phyloP scores from a whole-genome alignment of 768 basidiomycete species.

The Podaxis pistillaris region DNA sequence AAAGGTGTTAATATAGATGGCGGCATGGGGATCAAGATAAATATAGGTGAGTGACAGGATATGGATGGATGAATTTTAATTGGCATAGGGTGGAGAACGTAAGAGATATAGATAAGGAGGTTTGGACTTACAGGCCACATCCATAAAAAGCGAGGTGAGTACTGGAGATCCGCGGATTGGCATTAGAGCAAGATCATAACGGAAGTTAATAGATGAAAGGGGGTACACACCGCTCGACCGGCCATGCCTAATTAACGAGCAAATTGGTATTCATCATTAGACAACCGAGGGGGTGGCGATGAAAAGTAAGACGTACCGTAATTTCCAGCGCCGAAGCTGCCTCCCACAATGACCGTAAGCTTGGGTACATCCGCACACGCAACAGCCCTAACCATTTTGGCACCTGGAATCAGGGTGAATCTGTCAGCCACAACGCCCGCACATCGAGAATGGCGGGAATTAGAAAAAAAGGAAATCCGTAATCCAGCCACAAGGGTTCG shows the following conservation, averaged over 20 bases:
- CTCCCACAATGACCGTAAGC: slow-evolving; percentile 89
- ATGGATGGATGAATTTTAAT: neutral
- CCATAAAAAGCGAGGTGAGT: slow-evolving; percentile 94
- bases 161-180: slow-evolving; percentile 41
- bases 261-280: neutral
- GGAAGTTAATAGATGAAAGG: neutral
- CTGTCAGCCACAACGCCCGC: neutral
- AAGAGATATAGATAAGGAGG: neutral
- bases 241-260: slow-evolving; percentile 68
- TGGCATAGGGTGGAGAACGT: neutral
- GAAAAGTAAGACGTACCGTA: slow-evolving; percentile 57
- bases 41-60: slow-evolving; percentile 4
- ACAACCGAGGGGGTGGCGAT: slow-evolving; percentile 4
- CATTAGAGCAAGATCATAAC: neutral
- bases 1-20: neutral
- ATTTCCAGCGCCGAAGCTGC: slow-evolving; percentile 93
- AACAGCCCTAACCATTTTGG: slow-evolving; percentile 96
- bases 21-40: slow-evolving; percentile 4
- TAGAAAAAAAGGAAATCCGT: too few species aligned
- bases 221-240: slow-evolving; percentile 77
- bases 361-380: slow-evolving; percentile 95
- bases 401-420: slow-evolving; percentile 37
- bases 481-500: too few species aligned
- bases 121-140: slow-evolving; percentile 86
- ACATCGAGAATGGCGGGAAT: neutral